These are phyloP conservation scores for Carex pumila DNA, from an alignment of 176 grass and related monocot species.

Conservation along the genomic window DNA sequence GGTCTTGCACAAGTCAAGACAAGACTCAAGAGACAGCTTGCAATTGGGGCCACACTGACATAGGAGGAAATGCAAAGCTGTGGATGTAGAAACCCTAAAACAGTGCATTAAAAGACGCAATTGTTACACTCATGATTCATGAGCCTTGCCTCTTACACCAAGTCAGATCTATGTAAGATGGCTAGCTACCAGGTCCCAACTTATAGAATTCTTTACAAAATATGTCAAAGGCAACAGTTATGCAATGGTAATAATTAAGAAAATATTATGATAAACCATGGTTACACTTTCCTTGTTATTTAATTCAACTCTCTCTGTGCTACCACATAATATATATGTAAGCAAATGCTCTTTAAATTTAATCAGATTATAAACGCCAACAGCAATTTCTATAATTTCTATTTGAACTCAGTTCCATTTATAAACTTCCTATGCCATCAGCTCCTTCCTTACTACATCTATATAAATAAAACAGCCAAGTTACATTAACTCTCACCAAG, in stretches of 20 bases:
- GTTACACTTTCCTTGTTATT: background rate
- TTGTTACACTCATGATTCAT: constrained; percentile 19
- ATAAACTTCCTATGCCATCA: background rate
- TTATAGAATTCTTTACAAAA: background rate
- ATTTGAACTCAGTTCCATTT: background rate
- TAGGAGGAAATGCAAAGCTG: constrained; percentile 18
- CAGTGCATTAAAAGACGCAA: constrained; percentile 15
- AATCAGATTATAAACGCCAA: background rate
- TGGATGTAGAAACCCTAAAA: background rate
- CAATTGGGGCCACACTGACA: constrained; percentile 8
- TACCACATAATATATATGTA: background rate
- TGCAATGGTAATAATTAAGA: background rate
- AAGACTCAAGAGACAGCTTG: constrained; percentile 5
- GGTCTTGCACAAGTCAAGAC: background rate
- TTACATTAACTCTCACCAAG: constrained; percentile 1
- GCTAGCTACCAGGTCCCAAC: background rate
- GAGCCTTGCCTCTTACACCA: constrained; percentile 10
- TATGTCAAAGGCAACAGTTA: background rate
- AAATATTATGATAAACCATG: background rate
- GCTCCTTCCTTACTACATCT: background rate
- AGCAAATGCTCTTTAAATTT: background rate
- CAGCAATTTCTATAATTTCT: background rate
- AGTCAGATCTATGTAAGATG: constrained; percentile 16
- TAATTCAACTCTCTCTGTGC: background rate
- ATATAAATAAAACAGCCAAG: background rate